Percentiles rank a stretch among this genome's conserved stretches.
Evolutionary conservation across 2,329 filamentous ascomycete genomes (phyloP).

Genomic region (Exophiala spinifera): DNA sequence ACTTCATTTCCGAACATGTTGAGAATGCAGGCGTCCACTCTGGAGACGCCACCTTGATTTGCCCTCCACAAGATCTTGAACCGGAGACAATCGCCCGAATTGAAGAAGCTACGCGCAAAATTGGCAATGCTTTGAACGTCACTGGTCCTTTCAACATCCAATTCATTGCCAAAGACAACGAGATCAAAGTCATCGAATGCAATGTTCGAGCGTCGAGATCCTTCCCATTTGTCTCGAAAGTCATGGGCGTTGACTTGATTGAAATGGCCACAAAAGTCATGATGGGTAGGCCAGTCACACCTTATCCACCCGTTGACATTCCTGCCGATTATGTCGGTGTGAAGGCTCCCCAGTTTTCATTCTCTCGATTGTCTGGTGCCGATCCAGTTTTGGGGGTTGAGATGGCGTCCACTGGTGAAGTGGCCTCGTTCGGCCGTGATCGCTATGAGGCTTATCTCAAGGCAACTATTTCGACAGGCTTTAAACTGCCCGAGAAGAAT

Average conservation of each 20-base stretch:
- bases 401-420: slow-evolving; percentile 98
- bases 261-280: slow-evolving; percentile 99
- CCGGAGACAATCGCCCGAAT: slow-evolving; percentile 85
- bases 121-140: slow-evolving; percentile 87
- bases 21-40: slow-evolving; percentile 99
- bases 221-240: slow-evolving; percentile 97
- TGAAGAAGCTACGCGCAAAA: slow-evolving; percentile 92
- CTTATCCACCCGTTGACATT: slow-evolving; percentile 75
- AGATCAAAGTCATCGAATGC: slow-evolving; percentile 99
- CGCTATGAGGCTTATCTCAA: slow-evolving; percentile 99
- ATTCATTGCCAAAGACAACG: slow-evolving; percentile 98
- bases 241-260: slow-evolving; percentile 95
- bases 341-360: slow-evolving; percentile 98
- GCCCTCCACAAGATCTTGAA: slow-evolving; percentile 91
- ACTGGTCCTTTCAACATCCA: slow-evolving; percentile 98
- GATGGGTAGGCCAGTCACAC: slow-evolving; percentile 74
- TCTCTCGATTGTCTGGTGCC: slow-evolving; percentile 92
- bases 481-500: slow-evolving; percentile 93
- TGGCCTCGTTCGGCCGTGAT: slow-evolving; percentile 91
- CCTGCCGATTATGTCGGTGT: slow-evolving; percentile 84
- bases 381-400: slow-evolving; percentile 96
- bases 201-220: slow-evolving; percentile 95
- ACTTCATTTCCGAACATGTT: slow-evolving; percentile 98
- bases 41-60: slow-evolving; percentile 90
- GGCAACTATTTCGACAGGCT: slow-evolving; percentile 90